These are phyloP conservation scores for Ascoidea tarda DNA, from an alignment of 805 yeast species.

Conservation along the genomic window DNA sequence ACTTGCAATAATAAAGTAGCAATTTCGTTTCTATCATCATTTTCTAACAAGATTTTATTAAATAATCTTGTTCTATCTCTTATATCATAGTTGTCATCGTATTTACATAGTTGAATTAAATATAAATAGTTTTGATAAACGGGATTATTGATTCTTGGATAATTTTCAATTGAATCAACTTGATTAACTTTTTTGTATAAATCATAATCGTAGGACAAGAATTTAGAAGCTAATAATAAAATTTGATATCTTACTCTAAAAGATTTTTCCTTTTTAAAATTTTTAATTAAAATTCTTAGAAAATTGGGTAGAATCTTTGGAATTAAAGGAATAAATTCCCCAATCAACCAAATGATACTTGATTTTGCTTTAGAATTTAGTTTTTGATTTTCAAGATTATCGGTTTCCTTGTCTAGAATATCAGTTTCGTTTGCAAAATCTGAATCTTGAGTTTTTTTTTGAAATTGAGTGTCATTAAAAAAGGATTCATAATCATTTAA, in stretches of 20 bases:
- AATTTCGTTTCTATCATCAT: conserved; percentile 36
- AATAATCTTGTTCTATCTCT: conserved; percentile 78
- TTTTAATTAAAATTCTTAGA: conserved; percentile 39
- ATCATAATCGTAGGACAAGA: conserved; percentile 42
- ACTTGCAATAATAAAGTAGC: conserved; percentile 64
- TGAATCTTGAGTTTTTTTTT: conserved; percentile 10
- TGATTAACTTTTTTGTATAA: conserved; percentile 16
- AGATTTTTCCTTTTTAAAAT: conserved; percentile 35
- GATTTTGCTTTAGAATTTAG: conserved; percentile 47
- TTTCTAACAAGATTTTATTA: conserved; percentile 37
- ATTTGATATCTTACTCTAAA: conserved; percentile 56
- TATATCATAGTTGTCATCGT: conserved; percentile 62
- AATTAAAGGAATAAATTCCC: conserved; percentile 49
- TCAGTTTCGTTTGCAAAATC: not conserved
- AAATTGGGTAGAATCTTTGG: conserved; percentile 60
- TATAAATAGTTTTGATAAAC: conserved; percentile 41
- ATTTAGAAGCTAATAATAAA: conserved; percentile 60
- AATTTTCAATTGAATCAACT: conserved; percentile 14
- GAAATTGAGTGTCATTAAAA: not conserved
- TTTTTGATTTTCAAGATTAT: conserved; percentile 1
- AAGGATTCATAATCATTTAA: conserved; percentile 5
- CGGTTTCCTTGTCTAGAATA: not conserved
- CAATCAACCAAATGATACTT: conserved; percentile 81
- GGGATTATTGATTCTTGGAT: conserved; percentile 21
- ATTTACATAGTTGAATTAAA: conserved; percentile 49